These are phyloP conservation scores for Boehmeria nivea DNA, from an alignment of 306 rosid species.

Conservation along the genomic window DNA sequence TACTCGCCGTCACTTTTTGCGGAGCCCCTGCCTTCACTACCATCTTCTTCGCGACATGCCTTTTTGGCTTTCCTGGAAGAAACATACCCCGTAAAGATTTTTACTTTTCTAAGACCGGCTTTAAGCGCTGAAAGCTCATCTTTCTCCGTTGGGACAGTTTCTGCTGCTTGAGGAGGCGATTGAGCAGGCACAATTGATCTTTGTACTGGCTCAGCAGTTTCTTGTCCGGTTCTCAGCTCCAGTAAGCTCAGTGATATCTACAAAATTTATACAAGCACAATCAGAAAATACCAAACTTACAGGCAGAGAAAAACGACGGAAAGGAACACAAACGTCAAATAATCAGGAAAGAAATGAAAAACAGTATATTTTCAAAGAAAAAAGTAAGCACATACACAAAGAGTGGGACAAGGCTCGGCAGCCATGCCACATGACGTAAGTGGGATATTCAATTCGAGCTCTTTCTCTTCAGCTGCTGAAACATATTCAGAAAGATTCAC, in stretches of 20 bases:
- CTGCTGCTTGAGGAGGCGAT: slow-evolving; percentile 57
- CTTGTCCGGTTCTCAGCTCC: slow-evolving; percentile 71
- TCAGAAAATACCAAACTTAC: slow-evolving; percentile 8
- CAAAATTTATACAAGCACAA: not conserved
- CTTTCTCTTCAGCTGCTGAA: slow-evolving; percentile 61
- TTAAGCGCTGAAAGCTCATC: slow-evolving; percentile 91
- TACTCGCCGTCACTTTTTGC: slow-evolving; percentile 83
- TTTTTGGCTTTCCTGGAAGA: slow-evolving; percentile 66
- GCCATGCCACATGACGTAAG: slow-evolving; percentile 42
- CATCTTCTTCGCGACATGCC: slow-evolving; percentile 68
- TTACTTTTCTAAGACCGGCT: slow-evolving; percentile 94
- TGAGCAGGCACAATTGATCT: slow-evolving; percentile 55
- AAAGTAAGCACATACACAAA: slow-evolving; percentile 43
- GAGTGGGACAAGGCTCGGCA: slow-evolving; percentile 52
- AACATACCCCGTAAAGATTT: slow-evolving; percentile 74
- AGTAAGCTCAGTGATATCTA: slow-evolving; percentile 79
- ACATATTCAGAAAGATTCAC: slow-evolving; percentile 86
- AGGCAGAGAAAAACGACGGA: not conserved
- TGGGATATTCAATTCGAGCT: slow-evolving; percentile 67
- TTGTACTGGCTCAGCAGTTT: slow-evolving; percentile 51
- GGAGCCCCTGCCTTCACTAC: slow-evolving; percentile 84
- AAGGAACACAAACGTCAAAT: not conserved
- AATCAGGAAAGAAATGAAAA: not conserved
- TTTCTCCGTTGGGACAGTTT: slow-evolving; percentile 49
- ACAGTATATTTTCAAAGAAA: not conserved